Conservation (phyloP, 139 green algal species). For the Monoraphidium neglectum region DNA sequence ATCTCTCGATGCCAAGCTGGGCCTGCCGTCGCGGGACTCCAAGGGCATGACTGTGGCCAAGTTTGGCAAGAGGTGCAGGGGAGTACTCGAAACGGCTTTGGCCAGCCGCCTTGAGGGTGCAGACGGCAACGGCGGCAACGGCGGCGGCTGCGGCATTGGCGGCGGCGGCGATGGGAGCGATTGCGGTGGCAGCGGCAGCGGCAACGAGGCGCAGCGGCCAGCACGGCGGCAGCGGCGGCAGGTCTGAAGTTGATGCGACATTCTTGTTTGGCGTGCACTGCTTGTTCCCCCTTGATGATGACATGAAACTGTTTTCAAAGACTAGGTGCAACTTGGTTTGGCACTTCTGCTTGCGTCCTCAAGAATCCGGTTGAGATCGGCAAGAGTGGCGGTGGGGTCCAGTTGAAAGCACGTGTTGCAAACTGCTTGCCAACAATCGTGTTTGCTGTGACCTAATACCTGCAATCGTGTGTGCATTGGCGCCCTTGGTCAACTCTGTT, state of each 20-base stretch:
- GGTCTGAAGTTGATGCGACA: constrained; percentile 1
- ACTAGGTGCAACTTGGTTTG: too few relatives aligned
- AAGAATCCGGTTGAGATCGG: too few relatives aligned
- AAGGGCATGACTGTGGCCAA: too few relatives aligned
- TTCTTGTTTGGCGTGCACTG: neutral
- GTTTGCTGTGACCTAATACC: too few relatives aligned
- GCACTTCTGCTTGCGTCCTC: too few relatives aligned
- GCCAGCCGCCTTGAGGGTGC: neutral
- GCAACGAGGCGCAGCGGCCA: constrained; percentile 8
- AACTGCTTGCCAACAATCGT: too few relatives aligned
- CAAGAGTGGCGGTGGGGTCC: too few relatives aligned
- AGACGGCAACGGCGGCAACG: neutral
- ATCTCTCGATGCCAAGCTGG: neutral
- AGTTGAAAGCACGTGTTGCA: too few relatives aligned
- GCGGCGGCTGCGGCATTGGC: neutral
- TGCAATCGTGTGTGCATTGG: too few relatives aligned
- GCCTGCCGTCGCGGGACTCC: neutral
- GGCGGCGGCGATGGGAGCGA: neutral
- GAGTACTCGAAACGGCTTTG: neutral
- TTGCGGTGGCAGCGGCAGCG: constrained; percentile 1
- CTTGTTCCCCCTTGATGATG: too few relatives aligned
- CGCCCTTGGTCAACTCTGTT: too few relatives aligned
- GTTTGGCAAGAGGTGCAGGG: too few relatives aligned
- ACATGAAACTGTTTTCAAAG: neutral
- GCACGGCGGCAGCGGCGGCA: neutral